phyloP scores from a whole-genome alignment of 768 basidiomycete genomes.

The Floccularia luteovirens region DNA sequence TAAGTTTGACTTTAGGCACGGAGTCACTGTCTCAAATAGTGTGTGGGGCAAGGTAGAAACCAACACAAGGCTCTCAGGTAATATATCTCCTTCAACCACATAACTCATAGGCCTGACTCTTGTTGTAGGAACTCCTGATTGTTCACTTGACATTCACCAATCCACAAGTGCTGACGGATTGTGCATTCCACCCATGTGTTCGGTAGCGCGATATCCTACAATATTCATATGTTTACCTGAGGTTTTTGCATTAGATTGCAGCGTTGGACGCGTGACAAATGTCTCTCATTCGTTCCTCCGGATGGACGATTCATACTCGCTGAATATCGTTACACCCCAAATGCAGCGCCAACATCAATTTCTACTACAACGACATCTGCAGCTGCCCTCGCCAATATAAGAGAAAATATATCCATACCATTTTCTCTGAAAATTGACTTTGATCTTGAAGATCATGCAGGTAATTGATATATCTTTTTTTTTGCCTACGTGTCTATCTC shows the following conservation, averaged over 20 bases:
- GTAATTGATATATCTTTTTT: conserved; percentile 18
- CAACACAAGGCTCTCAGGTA: conserved; percentile 73
- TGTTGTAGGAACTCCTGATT: conserved; percentile 79
- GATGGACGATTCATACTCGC: conserved; percentile 83
- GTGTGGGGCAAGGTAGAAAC: conserved; percentile 76
- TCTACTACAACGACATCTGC: conserved; percentile 12
- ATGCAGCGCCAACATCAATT: conserved; percentile 14
- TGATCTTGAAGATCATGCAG: conserved; percentile 34
- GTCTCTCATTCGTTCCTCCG: conserved; percentile 88
- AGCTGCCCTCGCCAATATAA: conserved; percentile 9
- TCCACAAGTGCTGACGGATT: conserved; percentile 64
- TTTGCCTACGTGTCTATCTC: conserved; percentile 1
- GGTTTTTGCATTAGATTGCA: conserved; percentile 45
- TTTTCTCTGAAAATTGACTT: conserved; percentile 42
- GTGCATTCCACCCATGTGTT: conserved; percentile 89
- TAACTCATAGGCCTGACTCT: conserved; percentile 1
- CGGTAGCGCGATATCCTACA: conserved; percentile 40
- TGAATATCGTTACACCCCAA: conserved; percentile 64
- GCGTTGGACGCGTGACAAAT: conserved; percentile 70
- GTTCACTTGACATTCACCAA: conserved; percentile 73
- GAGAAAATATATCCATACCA: conserved; percentile 43
- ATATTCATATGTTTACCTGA: background rate
- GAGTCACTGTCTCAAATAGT: conserved; percentile 54
- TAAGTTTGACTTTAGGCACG: conserved; percentile 39
- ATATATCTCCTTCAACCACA: conserved; percentile 1